Base-by-base conservation (phyloP, 73 alveolate species). In the Paraurostyla sp. region DNA sequence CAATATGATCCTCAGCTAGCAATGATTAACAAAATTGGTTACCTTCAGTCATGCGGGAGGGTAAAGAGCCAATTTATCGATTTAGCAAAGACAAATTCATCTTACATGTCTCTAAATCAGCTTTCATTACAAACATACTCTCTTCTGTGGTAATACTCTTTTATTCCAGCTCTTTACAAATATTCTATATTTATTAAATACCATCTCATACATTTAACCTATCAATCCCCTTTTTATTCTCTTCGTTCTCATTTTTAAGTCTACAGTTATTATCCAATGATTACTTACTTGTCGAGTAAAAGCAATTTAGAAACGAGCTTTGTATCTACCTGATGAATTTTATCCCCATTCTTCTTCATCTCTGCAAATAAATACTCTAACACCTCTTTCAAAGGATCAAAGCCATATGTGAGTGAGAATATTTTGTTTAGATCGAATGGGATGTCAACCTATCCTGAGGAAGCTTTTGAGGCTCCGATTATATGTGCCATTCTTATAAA, bases 201-300 rank as follows among this genome's bases (percentile, higher is more conserved):
- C 13, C 78, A 16, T 30, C 3, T 38, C 16, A 69, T 9, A 13
- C 9, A 33, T 9, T 13, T 38, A 35, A 69, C 84, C 65, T 69
- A 35, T 11, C 22, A 7, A 75, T 7, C 6, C 48, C 69, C 27
- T 48, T 49, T 29, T 75, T 46, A 38, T 46, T 25, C 9, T 75
- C 87, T 25, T 75, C 73, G 30, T 48, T 75, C 9, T 75, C 73
- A 43, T 16, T 75, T 15, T 48, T 43, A 4, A 49, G 18, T n/a
- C 87, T 75, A 75, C 29, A 22, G 25, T 36, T 75, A 75, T 2
- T 48, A 7, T 48, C 25, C 23, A 16, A 23, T 46, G 11, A 18
- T 6, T 20, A 27, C 59, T 75, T 75, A 75, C 87, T 75, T 75
- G 40, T 75, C 87, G 18, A 75, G 48, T n/a, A 75, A 35, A 45